These are phyloP conservation scores for Penicillium nordicum DNA, from an alignment of 2,329 filamentous ascomycete species.

Conservation along the genomic window DNA sequence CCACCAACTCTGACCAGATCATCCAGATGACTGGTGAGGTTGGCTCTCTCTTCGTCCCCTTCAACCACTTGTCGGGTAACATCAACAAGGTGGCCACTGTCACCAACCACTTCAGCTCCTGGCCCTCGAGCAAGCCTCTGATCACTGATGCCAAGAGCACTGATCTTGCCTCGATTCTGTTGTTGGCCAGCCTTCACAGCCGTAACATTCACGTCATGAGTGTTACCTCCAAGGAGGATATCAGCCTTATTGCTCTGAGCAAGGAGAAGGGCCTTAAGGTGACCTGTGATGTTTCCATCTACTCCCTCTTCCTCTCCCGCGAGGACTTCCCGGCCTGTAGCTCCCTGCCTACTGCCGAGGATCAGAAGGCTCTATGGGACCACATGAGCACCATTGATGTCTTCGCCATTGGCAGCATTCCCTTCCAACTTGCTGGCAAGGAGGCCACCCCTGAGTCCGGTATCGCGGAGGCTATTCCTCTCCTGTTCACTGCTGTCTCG, in stretches of 20 bases:
- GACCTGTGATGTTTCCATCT: conserved; percentile 78
- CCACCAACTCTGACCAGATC: conserved; percentile 70
- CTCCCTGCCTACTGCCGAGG: conserved; percentile 62
- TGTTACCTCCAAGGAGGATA: conserved; percentile 77
- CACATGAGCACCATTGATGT: conserved; percentile 70
- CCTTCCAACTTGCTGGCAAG: conserved; percentile 67
- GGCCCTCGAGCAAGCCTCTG: conserved; percentile 75
- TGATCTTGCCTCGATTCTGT: conserved; percentile 74
- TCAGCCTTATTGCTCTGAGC: conserved; percentile 70
- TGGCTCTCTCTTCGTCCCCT: conserved; percentile 76
- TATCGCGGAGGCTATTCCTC: conserved; percentile 69
- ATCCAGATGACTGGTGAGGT: conserved; percentile 69
- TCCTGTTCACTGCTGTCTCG: conserved; percentile 71
- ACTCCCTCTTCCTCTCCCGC: conserved; percentile 70
- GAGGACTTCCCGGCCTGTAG: conserved; percentile 66
- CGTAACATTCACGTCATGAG: conserved; percentile 76
- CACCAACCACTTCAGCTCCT: conserved; percentile 72
- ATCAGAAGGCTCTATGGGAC: conserved; percentile 72
- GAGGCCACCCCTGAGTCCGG: conserved; percentile 60
- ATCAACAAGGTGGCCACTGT: conserved; percentile 80
- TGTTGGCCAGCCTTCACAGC: conserved; percentile 73
- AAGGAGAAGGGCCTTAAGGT: conserved; percentile 79
- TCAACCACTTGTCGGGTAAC: conserved; percentile 76
- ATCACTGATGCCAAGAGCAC: conserved; percentile 77
- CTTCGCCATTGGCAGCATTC: conserved; percentile 74